Evolutionary conservation across 768 basidiomycete species (phyloP).

Genomic region (Trametopsis cervina): DNA sequence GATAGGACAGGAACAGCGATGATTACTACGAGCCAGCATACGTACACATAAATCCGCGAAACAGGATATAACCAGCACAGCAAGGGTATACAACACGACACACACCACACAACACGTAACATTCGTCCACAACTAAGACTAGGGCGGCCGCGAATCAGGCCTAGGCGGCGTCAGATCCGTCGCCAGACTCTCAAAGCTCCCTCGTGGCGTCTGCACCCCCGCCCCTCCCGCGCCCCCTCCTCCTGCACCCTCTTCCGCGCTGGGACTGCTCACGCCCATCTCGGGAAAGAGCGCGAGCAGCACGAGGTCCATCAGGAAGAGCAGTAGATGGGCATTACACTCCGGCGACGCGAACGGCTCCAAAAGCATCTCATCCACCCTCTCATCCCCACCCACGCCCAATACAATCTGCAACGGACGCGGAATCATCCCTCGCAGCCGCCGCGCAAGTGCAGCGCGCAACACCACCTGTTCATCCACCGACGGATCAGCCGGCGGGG

Average conservation of each 20-base stretch:
- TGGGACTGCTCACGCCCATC: constrained; percentile 34
- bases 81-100: too few species aligned
- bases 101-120: too few species aligned
- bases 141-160: constrained; percentile 11
- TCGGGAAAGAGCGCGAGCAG: constrained; percentile 77
- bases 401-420: constrained; percentile 47
- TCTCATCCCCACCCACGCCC: constrained; percentile 39
- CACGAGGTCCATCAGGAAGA: constrained; percentile 68
- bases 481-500: constrained; percentile 66
- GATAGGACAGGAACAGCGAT: too few species aligned
- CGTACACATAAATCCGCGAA: too few species aligned
- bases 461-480: constrained; percentile 66
- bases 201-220: not conserved
- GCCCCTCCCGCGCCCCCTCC: not conserved
- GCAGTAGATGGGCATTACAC: constrained; percentile 76
- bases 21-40: too few species aligned
- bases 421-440: constrained; percentile 37
- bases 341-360: constrained; percentile 52
- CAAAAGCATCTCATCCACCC: constrained; percentile 29
- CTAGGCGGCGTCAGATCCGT: constrained; percentile 11
- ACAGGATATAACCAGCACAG: too few species aligned
- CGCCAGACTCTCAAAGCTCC: constrained; percentile 2
- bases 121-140: not conserved
- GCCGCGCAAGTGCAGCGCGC: constrained; percentile 32
- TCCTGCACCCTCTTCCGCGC: not conserved